Percentiles rank a stretch among this genome's conserved stretches.
Evolutionary conservation across 179 eudicot species (phyloP).

Genomic region (Beta lomatogona): DNA sequence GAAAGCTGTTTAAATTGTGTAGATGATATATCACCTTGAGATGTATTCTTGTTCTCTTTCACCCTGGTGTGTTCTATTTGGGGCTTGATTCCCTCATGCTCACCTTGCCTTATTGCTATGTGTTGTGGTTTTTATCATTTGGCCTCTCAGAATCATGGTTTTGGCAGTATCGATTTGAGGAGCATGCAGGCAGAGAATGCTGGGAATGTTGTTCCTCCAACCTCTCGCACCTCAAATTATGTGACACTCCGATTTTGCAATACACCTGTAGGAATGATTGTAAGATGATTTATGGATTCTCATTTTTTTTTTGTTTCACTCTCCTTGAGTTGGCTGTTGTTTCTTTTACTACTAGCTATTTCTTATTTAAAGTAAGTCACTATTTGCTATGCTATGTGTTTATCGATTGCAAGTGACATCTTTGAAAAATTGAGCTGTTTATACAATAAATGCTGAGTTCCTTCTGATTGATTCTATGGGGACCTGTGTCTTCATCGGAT

Average conservation of each 20-base stretch:
- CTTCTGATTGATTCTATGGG: background rate
- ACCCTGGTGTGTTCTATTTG: conserved; percentile 14
- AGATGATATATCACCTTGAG: background rate
- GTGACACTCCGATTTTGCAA: conserved; percentile 69
- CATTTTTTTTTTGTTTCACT: conserved; percentile 9
- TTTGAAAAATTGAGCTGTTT: background rate
- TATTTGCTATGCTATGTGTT: background rate
- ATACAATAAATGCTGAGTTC: background rate
- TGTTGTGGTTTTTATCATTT: conserved; percentile 39
- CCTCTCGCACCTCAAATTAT: conserved; percentile 76
- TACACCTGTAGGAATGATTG: conserved; percentile 43
- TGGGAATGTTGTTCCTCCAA: conserved; percentile 66
- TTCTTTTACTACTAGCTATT: conserved; percentile 1
- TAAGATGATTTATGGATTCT: conserved; percentile 38
- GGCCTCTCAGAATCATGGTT: conserved; percentile 75
- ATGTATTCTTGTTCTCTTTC: conserved; percentile 3
- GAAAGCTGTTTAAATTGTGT: background rate
- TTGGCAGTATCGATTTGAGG: conserved; percentile 97
- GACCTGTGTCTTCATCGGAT: background rate
- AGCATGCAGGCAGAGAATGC: conserved; percentile 80
- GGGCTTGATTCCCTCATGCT: conserved; percentile 28
- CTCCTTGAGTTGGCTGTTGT: background rate
- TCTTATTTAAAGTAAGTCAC: background rate
- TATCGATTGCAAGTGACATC: background rate
- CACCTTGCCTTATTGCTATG: conserved; percentile 37